Evolutionary conservation across 2,329 filamentous ascomycete genomes (phyloP), one percentile per base, ranked within the genome.

Genomic region (Coleophoma cylindrospora): DNA sequence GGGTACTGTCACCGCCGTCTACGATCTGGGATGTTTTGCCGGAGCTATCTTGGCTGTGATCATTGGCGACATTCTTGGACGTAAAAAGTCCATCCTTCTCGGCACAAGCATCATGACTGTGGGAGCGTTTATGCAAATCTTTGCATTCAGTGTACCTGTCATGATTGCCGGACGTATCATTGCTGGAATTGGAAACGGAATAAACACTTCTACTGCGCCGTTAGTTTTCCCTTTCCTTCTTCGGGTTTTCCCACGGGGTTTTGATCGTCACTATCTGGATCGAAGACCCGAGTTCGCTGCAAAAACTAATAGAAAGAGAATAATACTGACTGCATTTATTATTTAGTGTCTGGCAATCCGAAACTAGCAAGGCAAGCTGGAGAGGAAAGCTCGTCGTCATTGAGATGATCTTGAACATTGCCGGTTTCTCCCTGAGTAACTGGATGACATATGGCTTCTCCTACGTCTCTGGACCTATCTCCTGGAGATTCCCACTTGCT

Each of bases 401-500:
- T 6, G 19, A 22, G 10, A n/a, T 47, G 13, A 21, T 40, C 33
- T 27, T 47, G 45, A 37, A 40, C 34, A 17, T 41, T 32, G 19
- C 32, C 2, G 46, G 46, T 13, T 47, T 47, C 33, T 47, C n/a
- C 10, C 69, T 80, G 34, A 76, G 73, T 1, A 80, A 81, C 63
- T 82, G 79, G 79, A 70, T 81, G 48, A 77, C 81, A 53, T 72
- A 77, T 27, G 78, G 77, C 19, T 67, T 79, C 50, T 75, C 73
- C 4, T 79, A 76, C 54, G 71, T 72, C 12, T 38, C 4, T 73
- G 65, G 3, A 65, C 69, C 34, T 21, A 68, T 75, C 34, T 61
- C 70, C 0, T 78, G 81, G 81, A 70, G 80, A 2, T 82, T 83
- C 60, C 81, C 81, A 1, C 67, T 83, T n/a, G 74, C 72, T 3